phyloP scores from a whole-genome alignment of 257 asterid species.

The Eucommia ulmoides region DNA sequence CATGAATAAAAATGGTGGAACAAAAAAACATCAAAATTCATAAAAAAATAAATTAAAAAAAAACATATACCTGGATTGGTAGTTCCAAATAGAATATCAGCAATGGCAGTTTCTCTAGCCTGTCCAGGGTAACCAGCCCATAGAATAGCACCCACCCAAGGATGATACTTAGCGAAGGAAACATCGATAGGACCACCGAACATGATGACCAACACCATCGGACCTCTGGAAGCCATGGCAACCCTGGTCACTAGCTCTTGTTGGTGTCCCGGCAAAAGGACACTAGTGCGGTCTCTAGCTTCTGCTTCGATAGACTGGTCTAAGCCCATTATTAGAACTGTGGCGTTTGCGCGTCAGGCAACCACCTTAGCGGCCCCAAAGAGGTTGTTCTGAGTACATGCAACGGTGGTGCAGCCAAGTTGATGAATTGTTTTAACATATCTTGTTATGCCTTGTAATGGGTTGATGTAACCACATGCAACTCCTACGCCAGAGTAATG shows the following conservation, averaged over 20 bases:
- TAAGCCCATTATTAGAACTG: slow-evolving; percentile 64
- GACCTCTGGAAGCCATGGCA: slow-evolving; percentile 73
- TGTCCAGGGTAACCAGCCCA: slow-evolving; percentile 98
- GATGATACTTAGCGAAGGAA: slow-evolving; percentile 63
- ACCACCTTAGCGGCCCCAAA: slow-evolving; percentile 58
- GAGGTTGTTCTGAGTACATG: slow-evolving; percentile 27
- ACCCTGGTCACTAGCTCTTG: slow-evolving; percentile 77
- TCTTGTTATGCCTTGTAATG: slow-evolving; percentile 65
- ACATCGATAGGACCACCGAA: slow-evolving; percentile 84
- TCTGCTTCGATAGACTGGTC: slow-evolving; percentile 68
- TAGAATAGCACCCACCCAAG: slow-evolving; percentile 42
- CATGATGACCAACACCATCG: slow-evolving; percentile 55
- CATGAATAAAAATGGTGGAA: no score
- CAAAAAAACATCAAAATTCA: background rate
- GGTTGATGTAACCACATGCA: slow-evolving; percentile 59
- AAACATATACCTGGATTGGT: slow-evolving; percentile 52
- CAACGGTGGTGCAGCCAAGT: slow-evolving; percentile 38
- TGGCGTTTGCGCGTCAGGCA: slow-evolving; percentile 60
- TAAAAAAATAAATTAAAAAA: background rate
- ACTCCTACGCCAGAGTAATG: slow-evolving; percentile 24
- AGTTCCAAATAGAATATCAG: slow-evolving; percentile 71
- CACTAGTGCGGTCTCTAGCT: slow-evolving; percentile 43
- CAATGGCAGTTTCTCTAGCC: slow-evolving; percentile 83
- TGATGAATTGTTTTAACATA: slow-evolving; percentile 54
- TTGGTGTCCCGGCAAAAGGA: slow-evolving; percentile 74